Evolutionary conservation across 164 flowering plant species (phyloP), one percentile per base, ranked within the genome.

Genomic region (Cinnamomum chago): DNA sequence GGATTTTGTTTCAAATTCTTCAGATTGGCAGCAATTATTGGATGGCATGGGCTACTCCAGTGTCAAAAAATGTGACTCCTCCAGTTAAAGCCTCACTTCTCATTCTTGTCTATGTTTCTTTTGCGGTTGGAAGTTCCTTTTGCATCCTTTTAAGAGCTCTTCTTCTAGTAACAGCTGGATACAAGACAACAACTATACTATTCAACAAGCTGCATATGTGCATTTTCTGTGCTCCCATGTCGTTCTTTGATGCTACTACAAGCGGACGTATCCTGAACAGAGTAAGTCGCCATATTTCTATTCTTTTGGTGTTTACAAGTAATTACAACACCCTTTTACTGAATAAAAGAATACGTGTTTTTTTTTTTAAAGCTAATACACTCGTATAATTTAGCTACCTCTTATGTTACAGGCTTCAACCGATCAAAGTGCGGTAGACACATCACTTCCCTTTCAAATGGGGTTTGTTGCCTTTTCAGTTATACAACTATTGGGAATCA

Each of bases 41-140:
- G 99, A 95, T 95, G 95, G 94, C 96, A 47, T 90, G 88, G 95
- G 97, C 94, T 40, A 80, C 89, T 77, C 98, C 99, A 1, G 85
- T 85, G 9, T 88, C 97, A 6, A 76, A 76, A 70, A 89, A 85
- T 75, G 82, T 3, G 14, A n/a, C 81, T 76, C 83, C 96, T 71
- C 65, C 82, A 4, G 95, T 90, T 58, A 50, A 40, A 5, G 75
- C 73, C 74, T 77, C 81, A 11, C 83, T 82, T 14, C 88, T 90
- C 5, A 76, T 93, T 25, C 17, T 79, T 65, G 97, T 95, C 18
- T 93, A 90, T 79, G 85, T 88, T 55, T 85, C 81, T 68, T 83
- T 95, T 78, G 86, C 97, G 5, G 17, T 90, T 72, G 96, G 83
- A 75, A 87, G 95, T 83, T 79, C 94, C 5, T 70, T 92, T 12